phyloP scores from a whole-genome alignment of 2,329 filamentous ascomycete species.

The Colletotrichum orbiculare region DNA sequence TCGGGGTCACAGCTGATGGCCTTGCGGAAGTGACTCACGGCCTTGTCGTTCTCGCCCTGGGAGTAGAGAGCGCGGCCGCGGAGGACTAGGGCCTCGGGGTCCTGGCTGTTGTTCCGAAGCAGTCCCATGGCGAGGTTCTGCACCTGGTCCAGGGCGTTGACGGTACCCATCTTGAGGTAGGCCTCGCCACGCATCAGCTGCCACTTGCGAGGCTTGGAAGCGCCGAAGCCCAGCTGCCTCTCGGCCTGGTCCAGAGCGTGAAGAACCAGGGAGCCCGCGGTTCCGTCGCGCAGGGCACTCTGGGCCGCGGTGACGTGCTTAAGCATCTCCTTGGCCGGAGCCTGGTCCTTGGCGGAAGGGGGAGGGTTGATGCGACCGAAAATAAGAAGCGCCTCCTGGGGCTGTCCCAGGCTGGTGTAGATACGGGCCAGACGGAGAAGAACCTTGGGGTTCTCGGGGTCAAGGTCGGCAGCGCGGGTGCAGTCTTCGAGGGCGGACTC shows the following conservation, averaged over 20 bases:
- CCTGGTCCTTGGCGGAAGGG: constrained; percentile 86
- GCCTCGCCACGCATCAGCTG: constrained; percentile 91
- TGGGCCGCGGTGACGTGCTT: constrained; percentile 84
- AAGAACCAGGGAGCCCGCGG: constrained; percentile 88
- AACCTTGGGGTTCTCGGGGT: constrained; percentile 88
- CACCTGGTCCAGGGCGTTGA: constrained; percentile 89
- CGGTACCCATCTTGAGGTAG: constrained; percentile 90
- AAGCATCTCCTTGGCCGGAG: constrained; percentile 85
- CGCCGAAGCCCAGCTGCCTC: constrained; percentile 78
- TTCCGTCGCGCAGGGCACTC: constrained; percentile 78
- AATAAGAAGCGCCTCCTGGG: constrained; percentile 85
- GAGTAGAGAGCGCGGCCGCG: constrained; percentile 88
- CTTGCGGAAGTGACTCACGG: constrained; percentile 90
- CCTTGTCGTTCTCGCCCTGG: constrained; percentile 95
- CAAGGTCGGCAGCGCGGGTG: constrained; percentile 81
- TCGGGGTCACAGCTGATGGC: constrained; percentile 92
- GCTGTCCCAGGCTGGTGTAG: constrained; percentile 86
- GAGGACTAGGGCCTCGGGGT: constrained; percentile 92
- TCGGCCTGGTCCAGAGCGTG: constrained; percentile 93
- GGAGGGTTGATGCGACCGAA: constrained; percentile 84
- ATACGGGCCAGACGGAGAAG: constrained; percentile 89
- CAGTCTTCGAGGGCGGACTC: constrained; percentile 87
- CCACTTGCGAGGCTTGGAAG: constrained; percentile 90
- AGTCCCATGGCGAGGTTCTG: constrained; percentile 92
- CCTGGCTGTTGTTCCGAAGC: constrained; percentile 86